A percentile compares a stretch with the other conserved stretches of the same genome.
phyloP scores from a whole-genome alignment of 2,329 filamentous ascomycete genomes.

The Polytolypa hystricis region DNA sequence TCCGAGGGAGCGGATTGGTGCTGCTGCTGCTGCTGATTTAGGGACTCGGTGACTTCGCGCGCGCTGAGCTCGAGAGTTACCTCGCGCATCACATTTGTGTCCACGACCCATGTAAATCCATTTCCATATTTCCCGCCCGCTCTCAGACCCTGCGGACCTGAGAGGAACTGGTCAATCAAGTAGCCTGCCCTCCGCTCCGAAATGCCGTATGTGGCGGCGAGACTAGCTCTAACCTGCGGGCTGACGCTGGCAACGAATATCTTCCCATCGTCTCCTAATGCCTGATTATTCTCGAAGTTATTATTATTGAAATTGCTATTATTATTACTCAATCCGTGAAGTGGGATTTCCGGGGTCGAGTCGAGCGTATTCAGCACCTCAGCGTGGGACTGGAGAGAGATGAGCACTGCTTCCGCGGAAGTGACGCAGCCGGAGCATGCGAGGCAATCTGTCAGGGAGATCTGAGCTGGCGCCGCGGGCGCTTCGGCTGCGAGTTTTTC shows the following conservation, averaged over 20 bases:
- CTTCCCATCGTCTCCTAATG: constrained; percentile 31
- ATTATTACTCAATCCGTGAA: constrained; percentile 29
- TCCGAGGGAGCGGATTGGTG: constrained; percentile 9
- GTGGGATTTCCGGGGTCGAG: constrained; percentile 37
- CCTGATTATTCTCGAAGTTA: constrained; percentile 15
- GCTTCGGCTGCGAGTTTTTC: constrained; percentile 54
- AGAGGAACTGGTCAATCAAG: constrained; percentile 73
- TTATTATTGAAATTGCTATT: constrained; percentile 37
- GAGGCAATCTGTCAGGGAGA: constrained; percentile 92
- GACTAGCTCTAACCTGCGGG: constrained; percentile 77
- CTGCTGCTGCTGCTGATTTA: constrained; percentile 11
- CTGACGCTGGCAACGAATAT: constrained; percentile 88
- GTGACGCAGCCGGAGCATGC: constrained; percentile 97
- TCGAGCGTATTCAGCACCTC: constrained; percentile 82
- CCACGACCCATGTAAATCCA: constrained; percentile 77
- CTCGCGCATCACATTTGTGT: constrained; percentile 75
- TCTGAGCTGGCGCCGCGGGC: constrained; percentile 65
- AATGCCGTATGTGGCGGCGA: constrained; percentile 72
- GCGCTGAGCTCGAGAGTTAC: constrained; percentile 70
- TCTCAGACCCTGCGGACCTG: constrained; percentile 57
- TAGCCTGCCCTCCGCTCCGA: constrained; percentile 62
- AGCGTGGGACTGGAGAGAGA: constrained; percentile 83
- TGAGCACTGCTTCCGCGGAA: constrained; percentile 91
- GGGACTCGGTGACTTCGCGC: constrained; percentile 51
- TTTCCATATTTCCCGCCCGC: constrained; percentile 61